Evolutionary conservation across 2,329 filamentous ascomycete genomes (phyloP).

Genomic region (Chaetomium sp.): DNA sequence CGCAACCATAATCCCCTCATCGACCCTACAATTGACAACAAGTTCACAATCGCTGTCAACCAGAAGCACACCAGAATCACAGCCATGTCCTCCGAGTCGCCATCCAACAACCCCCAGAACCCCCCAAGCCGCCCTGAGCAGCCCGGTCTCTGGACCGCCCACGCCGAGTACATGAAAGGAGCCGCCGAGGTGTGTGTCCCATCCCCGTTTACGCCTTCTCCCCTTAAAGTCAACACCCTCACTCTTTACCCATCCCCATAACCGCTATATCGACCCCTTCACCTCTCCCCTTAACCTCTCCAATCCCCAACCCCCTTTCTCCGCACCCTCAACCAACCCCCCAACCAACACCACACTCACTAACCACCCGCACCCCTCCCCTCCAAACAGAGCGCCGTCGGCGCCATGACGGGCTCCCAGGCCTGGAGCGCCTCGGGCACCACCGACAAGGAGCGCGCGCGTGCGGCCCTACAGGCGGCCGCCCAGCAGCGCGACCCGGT

Average conservation of each 20-base stretch:
- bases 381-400: conserved; percentile 48
- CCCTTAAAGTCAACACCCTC: not conserved
- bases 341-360: too few species aligned
- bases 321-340: too few species aligned
- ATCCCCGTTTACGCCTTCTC: not conserved
- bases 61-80: not conserved
- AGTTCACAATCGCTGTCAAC: not conserved
- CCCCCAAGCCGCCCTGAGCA: conserved; percentile 15
- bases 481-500: conserved; percentile 57
- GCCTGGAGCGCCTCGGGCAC: conserved; percentile 66
- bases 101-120: conserved; percentile 27
- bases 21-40: not conserved
- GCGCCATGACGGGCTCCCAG: conserved; percentile 61
- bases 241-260: not conserved
- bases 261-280: not conserved
- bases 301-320: not conserved
- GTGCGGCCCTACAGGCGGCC: conserved; percentile 64
- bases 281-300: not conserved
- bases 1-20: not conserved
- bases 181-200: conserved; percentile 58
- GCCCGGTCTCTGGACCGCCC: conserved; percentile 63
- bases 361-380: not conserved
- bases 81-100: conserved; percentile 38
- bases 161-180: conserved; percentile 70
- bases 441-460: conserved; percentile 63